Base-by-base conservation (phyloP, 345 rosid genomes). In the Eucalyptus cloeziana region DNA sequence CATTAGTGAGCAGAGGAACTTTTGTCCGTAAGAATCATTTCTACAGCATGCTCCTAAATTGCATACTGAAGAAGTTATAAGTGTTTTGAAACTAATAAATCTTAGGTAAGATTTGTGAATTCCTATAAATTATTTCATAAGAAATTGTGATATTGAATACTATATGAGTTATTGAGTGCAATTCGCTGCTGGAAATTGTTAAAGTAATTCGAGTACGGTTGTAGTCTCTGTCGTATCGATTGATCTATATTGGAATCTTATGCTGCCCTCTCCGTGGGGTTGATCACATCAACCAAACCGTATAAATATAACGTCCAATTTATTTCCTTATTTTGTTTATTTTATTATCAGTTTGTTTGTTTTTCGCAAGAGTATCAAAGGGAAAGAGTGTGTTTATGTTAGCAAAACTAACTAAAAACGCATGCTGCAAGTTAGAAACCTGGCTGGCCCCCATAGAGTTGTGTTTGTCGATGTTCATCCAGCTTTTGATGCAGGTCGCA, bases 151-250 rank as follows among this genome's bases (percentile, higher is more conserved):
- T 51, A 6, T 3, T 51, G 3, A 51, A 17, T 51, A 19, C 3
- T 3, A 7, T 52, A 16, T 52, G 30, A 56, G 1, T 22, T 56
- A 22, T 22, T 9, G 27, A 56, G 62, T 9, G 11, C 4, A 4
- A 56, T 56, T 56, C 3, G 12, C 12, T 1, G 5, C 13, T 24
- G 27, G 62, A 56, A 56, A 24, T 52, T 52, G 4, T 52, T 52
- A 0, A 1, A 52, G 2, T 52, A 52, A 56, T 2, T 56, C 3
- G 6, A 56, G 12, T 56, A 0, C 6, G 10, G 30, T 56, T 56
- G 27, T 56, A 22, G 4, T 56, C 0, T 56, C 5, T 22, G 2
- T 56, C 5, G 4, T 67, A 14, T 67, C 2, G 79, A 2, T 15
- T 8, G 19, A 31, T 15, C 16, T 62, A n/a, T 13, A 64, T 64